Evolutionary conservation across 2,329 filamentous ascomycete genomes (phyloP), one percentile per base, ranked within the genome.

Genomic region (Chaetomium globosum): DNA sequence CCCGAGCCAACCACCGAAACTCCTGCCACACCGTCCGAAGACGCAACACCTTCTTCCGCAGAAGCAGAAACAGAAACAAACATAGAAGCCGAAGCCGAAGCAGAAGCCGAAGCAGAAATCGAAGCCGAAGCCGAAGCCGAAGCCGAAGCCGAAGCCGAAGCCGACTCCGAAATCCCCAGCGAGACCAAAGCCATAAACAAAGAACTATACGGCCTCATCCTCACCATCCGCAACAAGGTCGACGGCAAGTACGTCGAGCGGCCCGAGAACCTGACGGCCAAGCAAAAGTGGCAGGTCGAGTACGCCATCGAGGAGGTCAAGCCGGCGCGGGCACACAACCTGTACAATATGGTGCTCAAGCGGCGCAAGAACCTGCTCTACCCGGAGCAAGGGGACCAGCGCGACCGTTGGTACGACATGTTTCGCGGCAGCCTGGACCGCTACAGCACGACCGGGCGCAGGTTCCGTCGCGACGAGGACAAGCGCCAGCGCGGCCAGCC

Each of bases 211-310:
- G 90, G 86, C 48, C 86, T 95, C 83, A 87, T 87, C 16, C 79
- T 97, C 63, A 89, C 86, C 0, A 80, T 92, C 58, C 86, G 86
- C 69, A 95, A 91, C 79, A 85, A 84, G 68, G 84, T 96, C 61
- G 89, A 95, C 72, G 88, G 85, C 21, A 61, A 79, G 13, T 83
- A 84, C 61, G 85, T 92, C 1, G 73, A 79, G 0, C 87, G 92
- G 3, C 90, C 92, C 0, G 69, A 77, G 1, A 70, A 80, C 0
- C 74, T 89, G 54, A 75, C 59, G 0, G 36, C 71, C 16, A 23
- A 10, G 6, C 75, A 74, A 65, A 87, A 69, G 73, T 97, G 93
- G 93, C 75, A 79, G 0, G 80, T 97, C n/a, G 87, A 95, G 71
- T 97, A 96, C 76, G 83, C 87, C 43, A 78, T 97, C 56, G 82